A percentile compares a stretch with the other conserved stretches of the same genome.
Conservation (phyloP, 1,139 yeast genomes). For the Pichia sp. region DNA sequence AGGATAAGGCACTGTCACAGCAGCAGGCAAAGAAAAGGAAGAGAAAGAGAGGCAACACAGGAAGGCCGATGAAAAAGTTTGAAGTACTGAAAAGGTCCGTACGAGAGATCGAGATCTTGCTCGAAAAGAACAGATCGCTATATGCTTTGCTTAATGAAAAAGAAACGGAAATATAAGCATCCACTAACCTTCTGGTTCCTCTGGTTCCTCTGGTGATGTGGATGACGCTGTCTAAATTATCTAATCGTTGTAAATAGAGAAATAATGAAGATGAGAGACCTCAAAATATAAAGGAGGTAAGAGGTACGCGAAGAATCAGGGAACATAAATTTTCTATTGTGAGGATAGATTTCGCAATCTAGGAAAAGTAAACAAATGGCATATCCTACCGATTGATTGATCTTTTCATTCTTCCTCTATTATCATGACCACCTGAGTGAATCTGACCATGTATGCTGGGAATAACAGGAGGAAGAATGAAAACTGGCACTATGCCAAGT, state of each 20-base stretch:
- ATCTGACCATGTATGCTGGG: not conserved
- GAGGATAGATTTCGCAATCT: too few species aligned
- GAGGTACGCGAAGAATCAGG: too few species aligned
- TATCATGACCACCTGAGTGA: too few species aligned
- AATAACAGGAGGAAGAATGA: slow-evolving; percentile 2
- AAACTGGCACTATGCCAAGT: slow-evolving; percentile 17
- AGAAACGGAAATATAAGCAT: not conserved
- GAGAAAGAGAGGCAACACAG: slow-evolving; percentile 9
- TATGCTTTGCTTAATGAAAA: slow-evolving; percentile 9
- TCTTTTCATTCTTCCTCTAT: too few species aligned
- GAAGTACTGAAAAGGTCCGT: slow-evolving; percentile 15
- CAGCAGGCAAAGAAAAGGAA: slow-evolving; percentile 4
- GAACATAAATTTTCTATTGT: too few species aligned
- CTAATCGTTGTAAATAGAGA: too few species aligned
- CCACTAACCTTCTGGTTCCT: not conserved
- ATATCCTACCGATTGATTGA: too few species aligned
- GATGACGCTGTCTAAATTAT: too few species aligned
- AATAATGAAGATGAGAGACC: too few species aligned
- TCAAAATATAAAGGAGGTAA: too few species aligned
- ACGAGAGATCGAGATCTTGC: slow-evolving; percentile 15
- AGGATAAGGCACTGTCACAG: slow-evolving; percentile 2
- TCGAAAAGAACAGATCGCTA: slow-evolving; percentile 5
- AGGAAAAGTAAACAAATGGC: too few species aligned
- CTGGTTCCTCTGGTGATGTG: too few species aligned
- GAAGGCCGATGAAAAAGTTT: slow-evolving; percentile 13